Percentiles rank a stretch among this genome's conserved stretches.
phyloP scores from a whole-genome alignment of 352 stramenopile species.

The Chrysophaeum taylorii region DNA sequence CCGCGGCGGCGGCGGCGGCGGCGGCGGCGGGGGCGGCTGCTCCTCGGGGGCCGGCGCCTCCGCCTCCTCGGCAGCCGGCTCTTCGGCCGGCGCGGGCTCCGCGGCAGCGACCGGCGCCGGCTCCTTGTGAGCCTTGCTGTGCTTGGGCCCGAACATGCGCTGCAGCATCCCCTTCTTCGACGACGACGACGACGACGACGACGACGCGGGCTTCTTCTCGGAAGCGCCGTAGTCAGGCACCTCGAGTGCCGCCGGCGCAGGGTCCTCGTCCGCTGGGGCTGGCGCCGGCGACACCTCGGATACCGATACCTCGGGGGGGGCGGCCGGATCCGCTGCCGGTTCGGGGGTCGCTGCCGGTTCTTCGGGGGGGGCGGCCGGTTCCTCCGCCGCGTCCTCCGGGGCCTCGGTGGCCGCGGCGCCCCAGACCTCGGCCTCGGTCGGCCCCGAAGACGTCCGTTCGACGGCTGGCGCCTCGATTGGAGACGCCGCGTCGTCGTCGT shows the following conservation, averaged over 20 bases:
- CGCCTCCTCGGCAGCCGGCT: not conserved
- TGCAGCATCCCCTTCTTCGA: not conserved
- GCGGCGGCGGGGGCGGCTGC: not conserved
- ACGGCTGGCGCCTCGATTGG: not conserved
- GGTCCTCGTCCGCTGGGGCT: too few species aligned
- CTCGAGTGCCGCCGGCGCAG: too few species aligned
- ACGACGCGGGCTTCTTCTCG: slow-evolving; percentile 3
- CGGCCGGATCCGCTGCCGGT: not conserved
- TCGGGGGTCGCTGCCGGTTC: not conserved
- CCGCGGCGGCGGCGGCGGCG: not conserved
- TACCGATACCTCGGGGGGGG: too few species aligned
- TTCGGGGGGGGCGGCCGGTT: not conserved
- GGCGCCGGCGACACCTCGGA: too few species aligned
- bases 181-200: not conserved
- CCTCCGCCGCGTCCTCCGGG: not conserved
- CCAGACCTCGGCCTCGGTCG: not conserved
- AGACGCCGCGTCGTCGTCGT: not conserved
- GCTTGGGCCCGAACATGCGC: not conserved
- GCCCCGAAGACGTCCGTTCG: not conserved
- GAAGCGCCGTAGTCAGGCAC: too few species aligned
- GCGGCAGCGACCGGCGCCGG: too few species aligned
- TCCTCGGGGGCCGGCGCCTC: not conserved
- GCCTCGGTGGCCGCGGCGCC: not conserved
- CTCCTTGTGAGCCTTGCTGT: too few species aligned
- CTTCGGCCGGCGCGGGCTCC: not conserved